Evolutionary conservation across 176 grass and related monocot species (phyloP).

Genomic region (Carex littledalei): DNA sequence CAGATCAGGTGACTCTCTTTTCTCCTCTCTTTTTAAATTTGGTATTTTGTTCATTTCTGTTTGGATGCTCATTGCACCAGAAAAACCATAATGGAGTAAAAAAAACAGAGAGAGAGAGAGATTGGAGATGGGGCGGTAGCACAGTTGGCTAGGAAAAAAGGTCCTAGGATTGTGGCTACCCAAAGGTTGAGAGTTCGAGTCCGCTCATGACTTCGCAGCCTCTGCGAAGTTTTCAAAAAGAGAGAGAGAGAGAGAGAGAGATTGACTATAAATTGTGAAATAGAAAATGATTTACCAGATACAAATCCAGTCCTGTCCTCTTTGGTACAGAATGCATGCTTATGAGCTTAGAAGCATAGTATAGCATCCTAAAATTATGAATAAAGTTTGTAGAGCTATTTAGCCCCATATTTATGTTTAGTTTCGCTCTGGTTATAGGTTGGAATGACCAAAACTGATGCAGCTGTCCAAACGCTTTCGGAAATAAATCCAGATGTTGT

Average conservation of each 20-base stretch:
- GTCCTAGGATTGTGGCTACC: too few species aligned
- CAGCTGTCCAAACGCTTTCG: conserved; percentile 82
- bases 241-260: background rate
- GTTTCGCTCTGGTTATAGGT: conserved; percentile 36
- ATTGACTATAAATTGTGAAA: background rate
- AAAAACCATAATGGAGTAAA: background rate
- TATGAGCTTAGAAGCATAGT: background rate
- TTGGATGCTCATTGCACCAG: background rate
- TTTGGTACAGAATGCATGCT: background rate
- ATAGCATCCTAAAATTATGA: background rate
- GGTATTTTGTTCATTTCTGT: background rate
- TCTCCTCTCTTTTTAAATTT: background rate
- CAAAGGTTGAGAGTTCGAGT: too few species aligned
- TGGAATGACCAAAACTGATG: conserved; percentile 99
- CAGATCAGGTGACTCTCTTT: conserved; percentile 64
- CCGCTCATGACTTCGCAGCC: background rate
- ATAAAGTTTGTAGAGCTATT: background rate
- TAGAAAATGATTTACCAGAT: background rate
- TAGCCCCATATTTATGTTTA: background rate
- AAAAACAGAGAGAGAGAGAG: background rate
- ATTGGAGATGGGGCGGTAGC: too few species aligned
- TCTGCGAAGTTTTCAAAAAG: background rate
- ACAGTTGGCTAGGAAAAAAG: too few species aligned
- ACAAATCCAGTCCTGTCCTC: background rate
- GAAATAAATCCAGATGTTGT: conserved; percentile 94